Conservation (phyloP, 1,284 basidiomycete genomes). For the Schizophyllum commune region DNA sequence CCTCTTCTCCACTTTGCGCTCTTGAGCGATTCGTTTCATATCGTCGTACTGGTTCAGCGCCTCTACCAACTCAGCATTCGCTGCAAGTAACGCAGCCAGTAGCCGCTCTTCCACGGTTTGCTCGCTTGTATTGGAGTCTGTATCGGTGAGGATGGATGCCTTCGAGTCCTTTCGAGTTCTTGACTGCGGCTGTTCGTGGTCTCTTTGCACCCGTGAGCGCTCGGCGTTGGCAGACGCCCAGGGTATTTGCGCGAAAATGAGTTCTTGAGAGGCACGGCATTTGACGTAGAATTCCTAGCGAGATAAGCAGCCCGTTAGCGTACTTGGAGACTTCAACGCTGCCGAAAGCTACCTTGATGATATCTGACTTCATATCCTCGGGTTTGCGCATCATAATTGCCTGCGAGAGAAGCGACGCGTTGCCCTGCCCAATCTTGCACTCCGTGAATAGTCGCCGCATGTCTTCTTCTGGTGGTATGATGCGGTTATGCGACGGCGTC, state of each 20-base stretch:
- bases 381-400: conserved; percentile 58
- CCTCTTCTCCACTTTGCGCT: conserved; percentile 52
- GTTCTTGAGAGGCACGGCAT: conserved; percentile 64
- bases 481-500: conserved; percentile 21
- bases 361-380: conserved; percentile 50
- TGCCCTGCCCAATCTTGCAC: conserved; percentile 67
- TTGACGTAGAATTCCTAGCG: conserved; percentile 65
- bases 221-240: conserved; percentile 76
- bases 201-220: conserved; percentile 37
- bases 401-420: conserved; percentile 60
- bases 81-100: conserved; percentile 54
- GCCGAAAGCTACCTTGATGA: conserved; percentile 68
- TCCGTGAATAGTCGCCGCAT: conserved; percentile 72
- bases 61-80: conserved; percentile 44
- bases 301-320: background rate
- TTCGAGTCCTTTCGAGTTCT: conserved; percentile 7
- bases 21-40: conserved; percentile 55
- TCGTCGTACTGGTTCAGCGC: conserved; percentile 50
- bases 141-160: conserved; percentile 10
- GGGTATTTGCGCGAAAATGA: conserved; percentile 67
- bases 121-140: conserved; percentile 27
- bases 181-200: conserved; percentile 10
- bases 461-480: conserved; percentile 71
- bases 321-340: no score
- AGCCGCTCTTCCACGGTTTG: conserved; percentile 54